Conservation (phyloP, 352 stramenopile species). For the Thalassiosira livingstoniorum region DNA sequence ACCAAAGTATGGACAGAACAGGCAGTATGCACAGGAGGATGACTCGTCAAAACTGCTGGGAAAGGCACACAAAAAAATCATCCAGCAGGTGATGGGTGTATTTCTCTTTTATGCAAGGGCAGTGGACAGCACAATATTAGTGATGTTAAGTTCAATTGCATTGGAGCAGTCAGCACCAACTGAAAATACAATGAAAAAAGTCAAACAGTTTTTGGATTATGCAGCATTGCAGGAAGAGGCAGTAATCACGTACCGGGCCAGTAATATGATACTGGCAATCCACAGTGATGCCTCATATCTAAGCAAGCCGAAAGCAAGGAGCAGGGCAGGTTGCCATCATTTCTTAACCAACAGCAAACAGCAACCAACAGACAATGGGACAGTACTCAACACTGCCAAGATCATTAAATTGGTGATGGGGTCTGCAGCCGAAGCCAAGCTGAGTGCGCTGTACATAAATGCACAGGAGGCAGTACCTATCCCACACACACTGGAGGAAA, state of each 20-base stretch:
- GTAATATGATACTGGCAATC: conserved; percentile 48
- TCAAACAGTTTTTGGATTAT: conserved; percentile 38
- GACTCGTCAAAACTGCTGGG: not conserved
- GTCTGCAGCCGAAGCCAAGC: conserved; percentile 12
- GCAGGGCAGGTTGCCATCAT: conserved; percentile 24
- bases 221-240: conserved; percentile 9
- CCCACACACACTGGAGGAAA: too few species aligned
- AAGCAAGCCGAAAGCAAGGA: conserved; percentile 24
- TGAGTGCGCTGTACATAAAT: not conserved
- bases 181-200: conserved; percentile 18
- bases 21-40: conserved; percentile 29
- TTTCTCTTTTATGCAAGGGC: conserved; percentile 42
- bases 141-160: conserved; percentile 23
- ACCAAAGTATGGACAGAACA: conserved; percentile 29
- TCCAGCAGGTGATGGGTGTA: too few species aligned
- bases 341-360: not conserved
- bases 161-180: conserved; percentile 27
- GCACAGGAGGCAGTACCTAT: too few species aligned
- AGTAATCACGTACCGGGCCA: conserved; percentile 7
- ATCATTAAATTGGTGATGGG: too few species aligned
- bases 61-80: conserved; percentile 7
- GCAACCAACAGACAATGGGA: conserved; percentile 1
- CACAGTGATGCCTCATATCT: conserved; percentile 52
- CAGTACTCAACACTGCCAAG: too few species aligned
- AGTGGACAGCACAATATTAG: conserved; percentile 31